phyloP scores from a whole-genome alignment of 225 moss, liverwort and hornwort species.

The Sphagnum contortum region DNA sequence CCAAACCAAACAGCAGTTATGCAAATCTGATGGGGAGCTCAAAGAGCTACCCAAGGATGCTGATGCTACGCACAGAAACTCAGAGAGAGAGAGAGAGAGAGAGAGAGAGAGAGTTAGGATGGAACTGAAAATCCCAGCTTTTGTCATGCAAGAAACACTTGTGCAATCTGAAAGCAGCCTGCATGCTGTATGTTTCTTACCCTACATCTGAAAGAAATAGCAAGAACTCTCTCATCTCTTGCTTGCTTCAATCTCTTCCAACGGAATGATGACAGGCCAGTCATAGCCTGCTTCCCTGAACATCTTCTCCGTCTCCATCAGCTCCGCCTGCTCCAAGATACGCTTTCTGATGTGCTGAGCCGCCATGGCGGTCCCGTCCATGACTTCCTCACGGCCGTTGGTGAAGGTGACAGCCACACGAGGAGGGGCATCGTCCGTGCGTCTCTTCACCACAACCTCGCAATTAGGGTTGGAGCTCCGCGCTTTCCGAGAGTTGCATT shows the following conservation, averaged over 20 bases:
- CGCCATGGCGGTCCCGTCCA: conserved; percentile 63
- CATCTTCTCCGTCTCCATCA: conserved; percentile 97
- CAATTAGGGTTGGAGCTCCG: conserved; percentile 68
- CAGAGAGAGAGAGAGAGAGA: too few species aligned
- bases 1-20: too few species aligned
- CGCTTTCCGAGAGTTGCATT: conserved; percentile 73
- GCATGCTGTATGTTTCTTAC: too few species aligned
- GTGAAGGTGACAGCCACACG: conserved; percentile 51
- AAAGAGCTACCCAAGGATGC: too few species aligned
- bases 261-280: conserved; percentile 74
- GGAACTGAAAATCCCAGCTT: too few species aligned
- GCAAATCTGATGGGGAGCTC: too few species aligned
- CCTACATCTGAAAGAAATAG: too few species aligned
- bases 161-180: too few species aligned
- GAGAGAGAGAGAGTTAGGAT: too few species aligned
- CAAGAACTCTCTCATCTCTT: background rate
- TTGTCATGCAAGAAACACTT: too few species aligned
- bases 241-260: conserved; percentile 26
- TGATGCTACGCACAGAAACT: too few species aligned
- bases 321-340: conserved; percentile 73
- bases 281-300: conserved; percentile 81
- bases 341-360: conserved; percentile 73
- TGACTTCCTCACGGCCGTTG: conserved; percentile 64
- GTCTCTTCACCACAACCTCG: conserved; percentile 63
- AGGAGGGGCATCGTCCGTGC: conserved; percentile 52